These are phyloP conservation scores for Neoarthrinium moseri DNA, from an alignment of 2,329 filamentous ascomycete species.

Conservation along the genomic window DNA sequence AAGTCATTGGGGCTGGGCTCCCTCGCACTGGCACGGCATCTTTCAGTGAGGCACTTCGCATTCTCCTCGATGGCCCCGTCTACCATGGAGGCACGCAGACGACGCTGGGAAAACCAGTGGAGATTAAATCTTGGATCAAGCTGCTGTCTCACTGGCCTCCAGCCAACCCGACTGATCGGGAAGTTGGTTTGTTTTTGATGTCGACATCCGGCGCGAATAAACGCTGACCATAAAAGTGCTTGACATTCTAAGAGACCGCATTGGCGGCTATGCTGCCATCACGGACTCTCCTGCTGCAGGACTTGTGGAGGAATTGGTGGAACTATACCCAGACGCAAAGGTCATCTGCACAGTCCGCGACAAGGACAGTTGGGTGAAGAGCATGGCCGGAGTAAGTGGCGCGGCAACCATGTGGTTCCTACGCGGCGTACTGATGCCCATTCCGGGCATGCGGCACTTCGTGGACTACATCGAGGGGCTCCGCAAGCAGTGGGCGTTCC, in stretches of 20 bases:
- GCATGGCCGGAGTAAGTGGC: constrained; percentile 10
- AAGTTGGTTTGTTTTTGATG: too few species aligned
- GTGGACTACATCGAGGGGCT: background rate
- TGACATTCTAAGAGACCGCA: constrained; percentile 9
- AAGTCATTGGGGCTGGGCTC: constrained; percentile 23
- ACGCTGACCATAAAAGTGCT: too few species aligned
- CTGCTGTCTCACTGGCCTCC: constrained; percentile 17
- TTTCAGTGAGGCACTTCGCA: constrained; percentile 21
- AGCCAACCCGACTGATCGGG: constrained; percentile 14
- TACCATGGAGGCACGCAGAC: constrained; percentile 22
- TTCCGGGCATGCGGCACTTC: background rate
- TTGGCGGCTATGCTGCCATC: constrained; percentile 25
- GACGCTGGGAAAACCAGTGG: constrained; percentile 15
- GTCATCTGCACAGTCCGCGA: constrained; percentile 27
- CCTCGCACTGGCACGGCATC: constrained; percentile 23
- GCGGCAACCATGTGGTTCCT: background rate
- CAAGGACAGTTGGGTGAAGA: constrained; percentile 23
- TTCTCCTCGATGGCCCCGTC: constrained; percentile 21
- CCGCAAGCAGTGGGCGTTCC: background rate
- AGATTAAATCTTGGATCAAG: constrained; percentile 20
- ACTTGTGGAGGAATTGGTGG: constrained; percentile 25
- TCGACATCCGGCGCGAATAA: too few species aligned
- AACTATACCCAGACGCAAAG: constrained; percentile 26
- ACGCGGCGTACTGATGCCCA: background rate
- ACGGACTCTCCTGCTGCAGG: constrained; percentile 23